Conservation (phyloP, 2,329 filamentous ascomycete genomes). For the Volutella citrinella region DNA sequence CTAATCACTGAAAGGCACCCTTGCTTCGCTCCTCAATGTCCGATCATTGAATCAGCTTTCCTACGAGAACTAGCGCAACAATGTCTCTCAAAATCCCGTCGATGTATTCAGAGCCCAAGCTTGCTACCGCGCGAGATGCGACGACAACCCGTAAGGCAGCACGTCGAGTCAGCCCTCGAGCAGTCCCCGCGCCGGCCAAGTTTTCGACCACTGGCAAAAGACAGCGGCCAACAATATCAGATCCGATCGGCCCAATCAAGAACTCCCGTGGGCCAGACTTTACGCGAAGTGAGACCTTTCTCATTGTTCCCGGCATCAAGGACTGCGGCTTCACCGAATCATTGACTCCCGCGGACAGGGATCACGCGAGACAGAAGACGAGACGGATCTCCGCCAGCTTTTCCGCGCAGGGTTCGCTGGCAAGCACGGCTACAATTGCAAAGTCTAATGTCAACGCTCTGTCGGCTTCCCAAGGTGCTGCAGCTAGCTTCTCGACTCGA, state of each 20-base stretch:
- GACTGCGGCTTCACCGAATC: slow-evolving; percentile 27
- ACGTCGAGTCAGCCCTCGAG: too few species aligned
- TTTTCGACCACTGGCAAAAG: slow-evolving; percentile 14
- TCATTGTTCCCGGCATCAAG: slow-evolving; percentile 34
- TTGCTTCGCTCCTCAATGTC: too few species aligned
- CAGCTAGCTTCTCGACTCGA: slow-evolving; percentile 10
- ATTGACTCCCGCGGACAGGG: slow-evolving; percentile 5
- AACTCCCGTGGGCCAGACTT: slow-evolving; percentile 35
- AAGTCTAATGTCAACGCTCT: slow-evolving; percentile 26
- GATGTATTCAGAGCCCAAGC: too few species aligned
- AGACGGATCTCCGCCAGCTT: slow-evolving; percentile 32
- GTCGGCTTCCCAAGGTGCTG: slow-evolving; percentile 12
- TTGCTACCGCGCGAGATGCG: too few species aligned
- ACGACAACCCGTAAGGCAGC: too few species aligned
- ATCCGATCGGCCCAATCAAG: slow-evolving; percentile 36
- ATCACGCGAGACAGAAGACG: slow-evolving; percentile 13
- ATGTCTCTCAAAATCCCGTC: too few species aligned
- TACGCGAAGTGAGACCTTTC: slow-evolving; percentile 31
- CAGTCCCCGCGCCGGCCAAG: slow-evolving; percentile 13
- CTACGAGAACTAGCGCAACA: too few species aligned
- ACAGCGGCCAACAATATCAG: slow-evolving; percentile 31
- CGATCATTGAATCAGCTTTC: too few species aligned
- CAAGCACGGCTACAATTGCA: slow-evolving; percentile 28
- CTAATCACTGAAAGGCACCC: too few species aligned
- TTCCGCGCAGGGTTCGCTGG: slow-evolving; percentile 18